Percentiles rank a stretch among this genome's conserved stretches.
phyloP scores from a whole-genome alignment of 257 asterid species.

The Solanum chilense region DNA sequence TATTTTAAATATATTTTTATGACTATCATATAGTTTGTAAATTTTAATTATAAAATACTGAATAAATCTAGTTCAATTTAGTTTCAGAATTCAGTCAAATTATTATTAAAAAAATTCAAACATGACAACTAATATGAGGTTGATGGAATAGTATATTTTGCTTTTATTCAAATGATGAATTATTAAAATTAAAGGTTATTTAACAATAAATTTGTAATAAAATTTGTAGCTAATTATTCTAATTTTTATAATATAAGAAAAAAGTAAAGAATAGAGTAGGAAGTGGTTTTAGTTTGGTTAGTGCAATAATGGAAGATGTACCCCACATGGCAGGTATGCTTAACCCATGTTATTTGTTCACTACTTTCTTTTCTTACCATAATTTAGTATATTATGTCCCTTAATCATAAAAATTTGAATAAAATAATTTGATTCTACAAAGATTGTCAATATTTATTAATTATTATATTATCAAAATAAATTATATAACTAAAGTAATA shows the following conservation, averaged over 20 bases:
- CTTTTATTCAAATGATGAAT: neutral
- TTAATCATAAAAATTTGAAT: neutral
- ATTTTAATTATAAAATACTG: neutral
- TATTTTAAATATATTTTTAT: no score
- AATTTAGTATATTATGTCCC: neutral
- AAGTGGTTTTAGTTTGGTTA: neutral
- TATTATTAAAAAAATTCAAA: neutral
- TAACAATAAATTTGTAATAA: neutral
- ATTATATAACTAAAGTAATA: neutral
- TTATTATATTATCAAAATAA: neutral
- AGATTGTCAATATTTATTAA: neutral
- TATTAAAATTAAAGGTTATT: neutral
- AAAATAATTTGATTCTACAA: neutral
- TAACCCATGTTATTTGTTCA: neutral
- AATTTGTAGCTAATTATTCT: neutral
- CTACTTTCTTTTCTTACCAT: neutral
- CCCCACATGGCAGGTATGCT: neutral
- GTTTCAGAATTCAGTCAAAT: neutral
- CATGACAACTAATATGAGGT: neutral
- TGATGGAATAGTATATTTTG: neutral
- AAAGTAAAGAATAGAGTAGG: neutral
- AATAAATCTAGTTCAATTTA: neutral
- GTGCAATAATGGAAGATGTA: neutral
- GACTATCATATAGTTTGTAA: no score
- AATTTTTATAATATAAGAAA: neutral